A percentile compares a stretch with the other conserved stretches of the same genome.
phyloP scores from a whole-genome alignment of 108 stramenopile genomes.

The Discostella pseudostelligera region DNA sequence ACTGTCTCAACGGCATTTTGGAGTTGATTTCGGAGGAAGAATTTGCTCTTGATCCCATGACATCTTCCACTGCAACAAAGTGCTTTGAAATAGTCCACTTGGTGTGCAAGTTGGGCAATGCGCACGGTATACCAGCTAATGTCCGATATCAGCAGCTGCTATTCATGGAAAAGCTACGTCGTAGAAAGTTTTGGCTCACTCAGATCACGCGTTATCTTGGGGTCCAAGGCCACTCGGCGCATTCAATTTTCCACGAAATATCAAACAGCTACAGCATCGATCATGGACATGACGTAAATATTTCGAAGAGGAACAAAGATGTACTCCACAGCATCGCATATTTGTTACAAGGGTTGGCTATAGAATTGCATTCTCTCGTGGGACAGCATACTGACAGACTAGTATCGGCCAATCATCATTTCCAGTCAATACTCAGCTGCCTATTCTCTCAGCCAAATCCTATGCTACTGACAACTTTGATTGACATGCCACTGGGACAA shows the following conservation, averaged over 20 bases:
- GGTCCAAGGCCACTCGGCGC: conserved; percentile 17
- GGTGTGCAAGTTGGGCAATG: conserved; percentile 37
- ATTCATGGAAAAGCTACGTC: conserved; percentile 27
- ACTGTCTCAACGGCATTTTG: conserved; percentile 65
- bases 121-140: conserved; percentile 6
- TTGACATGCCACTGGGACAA: conserved; percentile 38
- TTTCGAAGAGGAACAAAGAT: conserved; percentile 35
- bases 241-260: conserved; percentile 45
- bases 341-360: conserved; percentile 66
- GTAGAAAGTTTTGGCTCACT: conserved; percentile 36
- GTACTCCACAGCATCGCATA: conserved; percentile 65
- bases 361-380: conserved; percentile 52
- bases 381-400: conserved; percentile 1
- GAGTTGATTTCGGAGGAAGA: conserved; percentile 43
- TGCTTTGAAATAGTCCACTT: conserved; percentile 69
- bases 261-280: conserved; percentile 22
- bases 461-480: conserved; percentile 32
- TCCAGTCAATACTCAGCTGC: conserved; percentile 28
- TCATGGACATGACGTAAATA: conserved; percentile 39
- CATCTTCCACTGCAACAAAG: conserved; percentile 51
- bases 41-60: conserved; percentile 41
- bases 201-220: conserved; percentile 37
- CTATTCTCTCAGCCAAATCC: conserved; percentile 40
- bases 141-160: conserved; percentile 10
- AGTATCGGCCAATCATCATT: conserved; percentile 26